Percentiles rank a stretch among this genome's conserved stretches.
Evolutionary conservation across 1,284 basidiomycete genomes (phyloP).

Genomic region (Cutaneotrichosporon daszewskae): DNA sequence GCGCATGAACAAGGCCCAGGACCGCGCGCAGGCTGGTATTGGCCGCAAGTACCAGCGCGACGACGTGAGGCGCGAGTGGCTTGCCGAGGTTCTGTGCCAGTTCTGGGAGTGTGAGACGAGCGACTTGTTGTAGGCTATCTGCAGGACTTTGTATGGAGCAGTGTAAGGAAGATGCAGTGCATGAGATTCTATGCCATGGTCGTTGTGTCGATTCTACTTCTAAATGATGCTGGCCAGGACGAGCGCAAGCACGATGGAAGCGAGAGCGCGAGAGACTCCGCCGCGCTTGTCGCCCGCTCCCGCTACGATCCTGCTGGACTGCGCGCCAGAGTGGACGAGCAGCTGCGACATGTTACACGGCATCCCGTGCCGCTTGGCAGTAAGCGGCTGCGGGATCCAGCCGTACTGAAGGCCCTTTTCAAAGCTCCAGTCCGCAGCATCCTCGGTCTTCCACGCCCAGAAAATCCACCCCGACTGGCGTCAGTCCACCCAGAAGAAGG

Average conservation of each 20-base stretch:
- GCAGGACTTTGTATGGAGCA: no score
- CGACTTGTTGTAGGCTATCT: no score
- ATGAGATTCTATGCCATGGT: not conserved
- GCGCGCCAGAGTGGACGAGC: no score
- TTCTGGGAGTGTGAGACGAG: no score
- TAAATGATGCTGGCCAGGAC: no score
- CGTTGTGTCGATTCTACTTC: not conserved
- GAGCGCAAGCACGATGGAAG: no score
- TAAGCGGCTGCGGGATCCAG: slow-evolving; percentile 36
- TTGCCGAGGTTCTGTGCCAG: slow-evolving; percentile 29
- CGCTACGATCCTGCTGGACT: no score
- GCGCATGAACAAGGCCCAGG: slow-evolving; percentile 7
- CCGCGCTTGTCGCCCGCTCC: no score
- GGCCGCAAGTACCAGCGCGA: slow-evolving; percentile 11
- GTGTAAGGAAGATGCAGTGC: no score
- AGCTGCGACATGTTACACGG: no score
- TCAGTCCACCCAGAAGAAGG: slow-evolving; percentile 10
- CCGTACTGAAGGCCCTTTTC: slow-evolving; percentile 36
- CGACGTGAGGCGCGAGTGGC: slow-evolving; percentile 29
- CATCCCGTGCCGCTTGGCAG: slow-evolving; percentile 3
- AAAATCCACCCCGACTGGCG: slow-evolving; percentile 30
- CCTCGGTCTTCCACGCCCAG: slow-evolving; percentile 45
- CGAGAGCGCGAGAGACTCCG: no score
- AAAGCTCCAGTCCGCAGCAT: slow-evolving; percentile 62
- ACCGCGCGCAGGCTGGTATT: slow-evolving; percentile 10